Conservation (phyloP, 1,284 basidiomycete species). For the Caloboletus inedulis region DNA sequence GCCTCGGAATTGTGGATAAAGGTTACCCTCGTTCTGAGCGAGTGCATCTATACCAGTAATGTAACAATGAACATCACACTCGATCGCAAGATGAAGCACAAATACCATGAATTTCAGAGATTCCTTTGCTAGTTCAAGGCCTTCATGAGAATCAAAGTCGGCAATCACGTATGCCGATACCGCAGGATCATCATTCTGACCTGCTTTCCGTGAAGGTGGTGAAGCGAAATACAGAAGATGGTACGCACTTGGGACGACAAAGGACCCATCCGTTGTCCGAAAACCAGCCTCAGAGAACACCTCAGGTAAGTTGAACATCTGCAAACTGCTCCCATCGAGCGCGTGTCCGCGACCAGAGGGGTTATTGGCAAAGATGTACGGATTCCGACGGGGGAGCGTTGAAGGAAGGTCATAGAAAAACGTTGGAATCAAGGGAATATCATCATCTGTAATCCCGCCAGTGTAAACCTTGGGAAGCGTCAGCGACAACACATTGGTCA, state of each 20-base stretch:
- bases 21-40: slow-evolving; percentile 49
- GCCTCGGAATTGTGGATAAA: slow-evolving; percentile 63
- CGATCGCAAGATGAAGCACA: slow-evolving; percentile 5
- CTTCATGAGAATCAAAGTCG: slow-evolving; percentile 70
- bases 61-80: slow-evolving; percentile 5
- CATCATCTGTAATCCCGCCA: slow-evolving; percentile 57
- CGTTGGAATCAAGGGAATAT: slow-evolving; percentile 52
- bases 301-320: slow-evolving; percentile 28
- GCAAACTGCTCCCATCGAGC: slow-evolving; percentile 10
- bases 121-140: slow-evolving; percentile 55
- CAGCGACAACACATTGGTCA: neutral
- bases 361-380: slow-evolving; percentile 56
- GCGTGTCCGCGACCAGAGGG: slow-evolving; percentile 16
- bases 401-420: slow-evolving; percentile 90
- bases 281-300: slow-evolving; percentile 23
- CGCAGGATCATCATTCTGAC: slow-evolving; percentile 36
- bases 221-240: neutral
- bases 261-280: slow-evolving; percentile 15
- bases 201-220: slow-evolving; percentile 15
- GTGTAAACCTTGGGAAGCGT: slow-evolving; percentile 55
- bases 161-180: slow-evolving; percentile 71
- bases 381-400: slow-evolving; percentile 67
- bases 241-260: slow-evolving; percentile 27
- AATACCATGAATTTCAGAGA: slow-evolving; percentile 66
- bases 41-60: slow-evolving; percentile 36